Evolutionary conservation across 1,284 basidiomycete species (phyloP).

Genomic region (Ustilago cynodontis): DNA sequence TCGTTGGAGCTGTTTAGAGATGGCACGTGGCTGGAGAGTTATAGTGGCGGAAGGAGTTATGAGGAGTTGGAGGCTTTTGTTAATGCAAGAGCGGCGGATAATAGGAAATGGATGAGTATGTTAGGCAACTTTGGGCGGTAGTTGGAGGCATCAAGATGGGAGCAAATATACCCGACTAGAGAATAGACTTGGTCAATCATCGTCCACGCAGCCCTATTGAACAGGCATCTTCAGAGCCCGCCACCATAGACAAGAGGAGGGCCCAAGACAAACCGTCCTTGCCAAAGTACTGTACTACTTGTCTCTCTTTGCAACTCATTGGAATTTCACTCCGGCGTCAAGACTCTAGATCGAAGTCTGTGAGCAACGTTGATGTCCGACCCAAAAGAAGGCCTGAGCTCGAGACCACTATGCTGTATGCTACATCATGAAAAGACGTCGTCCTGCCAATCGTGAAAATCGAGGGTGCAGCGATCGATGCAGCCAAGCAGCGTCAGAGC

Average conservation of each 20-base stretch:
- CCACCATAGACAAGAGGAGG: neutral
- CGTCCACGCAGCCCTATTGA: neutral
- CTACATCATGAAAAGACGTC: no score
- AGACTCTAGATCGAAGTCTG: no score
- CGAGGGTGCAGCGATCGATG: no score
- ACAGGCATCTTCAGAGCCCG: neutral
- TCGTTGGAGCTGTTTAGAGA: conserved; percentile 55
- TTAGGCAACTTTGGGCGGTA: neutral
- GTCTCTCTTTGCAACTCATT: no score
- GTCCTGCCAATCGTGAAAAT: no score
- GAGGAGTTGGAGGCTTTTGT: conserved; percentile 38
- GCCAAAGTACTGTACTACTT: neutral
- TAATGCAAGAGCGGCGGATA: conserved; percentile 41
- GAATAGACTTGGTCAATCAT: neutral
- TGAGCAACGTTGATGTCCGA: no score
- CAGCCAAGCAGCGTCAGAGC: conserved; percentile 2
- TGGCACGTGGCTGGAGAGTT: conserved; percentile 45
- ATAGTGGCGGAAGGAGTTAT: conserved; percentile 37
- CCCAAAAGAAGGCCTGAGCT: no score
- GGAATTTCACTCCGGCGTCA: no score
- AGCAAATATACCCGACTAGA: neutral
- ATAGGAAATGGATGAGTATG: conserved; percentile 30
- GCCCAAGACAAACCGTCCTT: neutral
- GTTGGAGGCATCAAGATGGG: no score
- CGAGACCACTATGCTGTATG: no score